Conservation (phyloP, 495 filamentous ascomycete species). For the Penicillium desertorum region DNA sequence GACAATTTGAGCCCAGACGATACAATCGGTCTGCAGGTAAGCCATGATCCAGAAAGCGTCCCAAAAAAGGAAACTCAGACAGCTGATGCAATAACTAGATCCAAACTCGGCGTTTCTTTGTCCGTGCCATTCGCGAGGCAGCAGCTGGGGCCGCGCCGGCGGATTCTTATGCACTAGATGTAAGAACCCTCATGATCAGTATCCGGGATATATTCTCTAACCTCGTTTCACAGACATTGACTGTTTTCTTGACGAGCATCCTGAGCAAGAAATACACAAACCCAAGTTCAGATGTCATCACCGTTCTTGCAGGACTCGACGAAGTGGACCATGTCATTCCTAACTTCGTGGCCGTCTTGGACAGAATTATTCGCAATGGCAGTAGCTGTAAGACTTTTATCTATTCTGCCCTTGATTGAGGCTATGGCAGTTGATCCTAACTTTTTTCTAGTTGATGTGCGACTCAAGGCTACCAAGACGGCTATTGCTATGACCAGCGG, state of each 20-base stretch:
- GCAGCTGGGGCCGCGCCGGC: slow-evolving; percentile 59
- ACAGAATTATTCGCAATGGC: slow-evolving; percentile 77
- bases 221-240: slow-evolving; percentile 67
- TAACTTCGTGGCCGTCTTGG: slow-evolving; percentile 81
- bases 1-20: slow-evolving; percentile 68
- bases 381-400: slow-evolving; percentile 58
- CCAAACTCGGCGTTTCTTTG: slow-evolving; percentile 78
- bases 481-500: slow-evolving; percentile 85
- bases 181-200: slow-evolving; percentile 44
- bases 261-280: slow-evolving; percentile 92
- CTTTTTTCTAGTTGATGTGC: slow-evolving; percentile 58
- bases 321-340: slow-evolving; percentile 81
- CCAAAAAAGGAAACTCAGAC: slow-evolving; percentile 1
- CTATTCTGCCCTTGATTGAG: background rate
- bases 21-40: slow-evolving; percentile 68
- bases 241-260: slow-evolving; percentile 76
- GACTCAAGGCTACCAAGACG: slow-evolving; percentile 76
- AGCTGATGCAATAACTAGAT: slow-evolving; percentile 38
- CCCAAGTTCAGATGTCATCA: slow-evolving; percentile 91
- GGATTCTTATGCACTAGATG: slow-evolving; percentile 84
- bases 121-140: slow-evolving; percentile 66
- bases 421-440: slow-evolving; percentile 7
- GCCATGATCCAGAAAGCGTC: background rate
- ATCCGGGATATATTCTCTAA: slow-evolving; percentile 39
- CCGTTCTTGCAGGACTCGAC: slow-evolving; percentile 82